Conservation (phyloP, 495 filamentous ascomycete species). For the Podospora appendiculata region DNA sequence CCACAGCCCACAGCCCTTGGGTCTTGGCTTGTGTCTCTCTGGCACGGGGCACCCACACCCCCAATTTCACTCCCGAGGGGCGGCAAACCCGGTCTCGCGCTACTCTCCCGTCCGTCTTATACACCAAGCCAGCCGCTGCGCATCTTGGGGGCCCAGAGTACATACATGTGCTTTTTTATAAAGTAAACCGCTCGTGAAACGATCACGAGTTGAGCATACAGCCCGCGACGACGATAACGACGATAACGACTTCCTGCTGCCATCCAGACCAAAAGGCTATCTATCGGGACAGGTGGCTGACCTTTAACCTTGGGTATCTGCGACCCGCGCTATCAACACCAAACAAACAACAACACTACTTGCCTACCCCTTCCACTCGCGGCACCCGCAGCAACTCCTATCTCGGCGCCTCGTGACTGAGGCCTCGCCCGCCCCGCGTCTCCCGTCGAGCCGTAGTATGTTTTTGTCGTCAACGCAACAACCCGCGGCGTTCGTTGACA, state of each 20-base stretch:
- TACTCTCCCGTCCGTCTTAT: constrained; percentile 24
- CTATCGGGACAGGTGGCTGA: no score
- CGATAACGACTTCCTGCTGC: no score
- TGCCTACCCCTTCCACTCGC: no score
- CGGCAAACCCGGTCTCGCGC: constrained; percentile 8
- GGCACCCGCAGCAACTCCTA: no score
- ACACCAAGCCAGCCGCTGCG: constrained; percentile 25
- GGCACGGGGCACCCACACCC: neutral
- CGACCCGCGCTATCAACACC: no score
- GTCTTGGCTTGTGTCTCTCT: constrained; percentile 6
- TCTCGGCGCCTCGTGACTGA: no score
- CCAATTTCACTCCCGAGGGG: constrained; percentile 12
- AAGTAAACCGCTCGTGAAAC: no score
- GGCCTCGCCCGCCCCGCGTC: constrained; percentile 8
- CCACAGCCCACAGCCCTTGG: neutral
- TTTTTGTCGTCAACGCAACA: constrained; percentile 31
- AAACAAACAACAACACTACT: no score
- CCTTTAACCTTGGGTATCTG: no score
- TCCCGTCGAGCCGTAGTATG: constrained; percentile 32
- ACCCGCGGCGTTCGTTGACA: constrained; percentile 20
- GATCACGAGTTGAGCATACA: no score
- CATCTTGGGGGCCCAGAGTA: constrained; percentile 18
- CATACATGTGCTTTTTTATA: constrained; percentile 4
- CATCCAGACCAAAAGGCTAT: no score
- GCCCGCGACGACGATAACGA: no score